phyloP scores from a whole-genome alignment of 73 alveolate species.

The Stentor coeruleus region DNA sequence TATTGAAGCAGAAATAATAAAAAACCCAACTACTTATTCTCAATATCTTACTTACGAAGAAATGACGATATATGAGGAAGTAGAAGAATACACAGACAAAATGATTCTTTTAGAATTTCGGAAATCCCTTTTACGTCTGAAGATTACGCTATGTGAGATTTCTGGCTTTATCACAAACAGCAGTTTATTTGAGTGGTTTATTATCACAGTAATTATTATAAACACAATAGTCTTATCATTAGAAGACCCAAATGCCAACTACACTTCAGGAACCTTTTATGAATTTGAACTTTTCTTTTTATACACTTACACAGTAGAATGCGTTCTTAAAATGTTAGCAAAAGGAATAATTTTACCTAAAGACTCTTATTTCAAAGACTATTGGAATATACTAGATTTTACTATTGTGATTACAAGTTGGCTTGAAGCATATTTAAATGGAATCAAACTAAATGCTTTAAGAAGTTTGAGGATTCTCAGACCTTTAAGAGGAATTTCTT shows the following conservation, averaged over 20 bases:
- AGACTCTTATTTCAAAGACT: not conserved
- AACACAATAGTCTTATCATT: slow-evolving; percentile 49
- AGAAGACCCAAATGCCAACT: slow-evolving; percentile 1
- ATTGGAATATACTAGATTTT: not conserved
- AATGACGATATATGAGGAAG: no score
- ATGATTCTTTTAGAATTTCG: no score
- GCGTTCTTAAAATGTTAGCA: slow-evolving; percentile 49
- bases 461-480: slow-evolving; percentile 57
- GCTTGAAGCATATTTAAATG: not conserved
- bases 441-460: slow-evolving; percentile 44
- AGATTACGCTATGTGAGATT: no score
- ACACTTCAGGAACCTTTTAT: not conserved
- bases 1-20: no score
- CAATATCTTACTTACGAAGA: no score
- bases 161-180: no score
- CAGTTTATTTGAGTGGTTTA: no score
- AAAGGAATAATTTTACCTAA: slow-evolving; percentile 49
- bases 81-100: no score
- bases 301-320: slow-evolving; percentile 45
- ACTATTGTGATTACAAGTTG: not conserved
- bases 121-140: no score
- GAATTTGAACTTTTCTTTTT: slow-evolving; percentile 39
- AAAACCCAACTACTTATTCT: no score
- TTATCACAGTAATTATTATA: slow-evolving; percentile 45
- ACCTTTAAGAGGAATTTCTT: slow-evolving; percentile 53